Evolutionary conservation across 306 rosid genomes (phyloP).

Genomic region (Gleditsia sinensis): DNA sequence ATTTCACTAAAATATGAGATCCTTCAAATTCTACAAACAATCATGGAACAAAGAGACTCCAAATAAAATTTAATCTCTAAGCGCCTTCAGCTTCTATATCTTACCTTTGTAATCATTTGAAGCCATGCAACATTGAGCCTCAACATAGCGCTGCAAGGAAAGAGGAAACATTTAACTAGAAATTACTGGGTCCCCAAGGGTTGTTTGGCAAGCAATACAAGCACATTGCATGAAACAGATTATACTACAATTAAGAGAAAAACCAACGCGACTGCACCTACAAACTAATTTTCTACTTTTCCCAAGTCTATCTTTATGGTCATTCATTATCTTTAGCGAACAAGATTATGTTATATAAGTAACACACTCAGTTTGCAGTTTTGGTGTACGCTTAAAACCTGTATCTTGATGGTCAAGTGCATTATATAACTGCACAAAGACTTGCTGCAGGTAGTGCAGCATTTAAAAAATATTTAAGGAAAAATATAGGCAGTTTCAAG

Average conservation of each 20-base stretch:
- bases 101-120: slow-evolving; percentile 95
- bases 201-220: neutral
- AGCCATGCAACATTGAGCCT: slow-evolving; percentile 93
- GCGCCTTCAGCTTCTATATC: too few relatives aligned
- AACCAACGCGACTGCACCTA: neutral
- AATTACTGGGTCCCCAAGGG: neutral
- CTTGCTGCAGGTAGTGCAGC: neutral
- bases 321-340: neutral
- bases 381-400: neutral
- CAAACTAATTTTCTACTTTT: neutral
- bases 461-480: too few relatives aligned
- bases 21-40: slow-evolving; percentile 20
- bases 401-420: neutral
- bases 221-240: slow-evolving; percentile 26
- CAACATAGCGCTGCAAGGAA: slow-evolving; percentile 85
- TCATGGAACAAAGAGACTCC: slow-evolving; percentile 15
- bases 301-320: neutral
- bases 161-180: slow-evolving; percentile 22
- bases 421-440: neutral
- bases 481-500: neutral
- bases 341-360: neutral
- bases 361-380: neutral
- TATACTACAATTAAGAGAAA: neutral
- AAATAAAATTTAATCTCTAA: slow-evolving; percentile 21
- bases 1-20: slow-evolving; percentile 9